Base-by-base conservation (phyloP, 108 stramenopile genomes). In the Cylindrotheca fusiformis region DNA sequence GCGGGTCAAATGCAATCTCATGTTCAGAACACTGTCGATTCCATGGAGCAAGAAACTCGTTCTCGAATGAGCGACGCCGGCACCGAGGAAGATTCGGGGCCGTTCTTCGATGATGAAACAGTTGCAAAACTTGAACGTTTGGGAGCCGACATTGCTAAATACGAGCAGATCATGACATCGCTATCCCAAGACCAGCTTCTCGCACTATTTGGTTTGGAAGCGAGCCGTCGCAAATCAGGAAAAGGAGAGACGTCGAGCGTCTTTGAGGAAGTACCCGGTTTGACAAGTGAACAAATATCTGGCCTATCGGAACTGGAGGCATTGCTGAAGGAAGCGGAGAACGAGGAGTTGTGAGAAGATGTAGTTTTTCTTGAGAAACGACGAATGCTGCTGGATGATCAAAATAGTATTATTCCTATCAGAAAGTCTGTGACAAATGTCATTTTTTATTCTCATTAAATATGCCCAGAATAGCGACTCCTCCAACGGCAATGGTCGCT, bases 401-500 rank as follows among this genome's bases (percentile, higher is more conserved):
- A 41, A 41, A 41, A 41, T 14, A 41, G 36, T 41, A 41, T 10
- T 10, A 41, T 41, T 41, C 10, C 10, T 14, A 41, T 10, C 10
- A 41, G 14, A 41, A 14, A 41, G 36, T 41, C 6, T 6, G 36
- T 41, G 36, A 41, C 6, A 41, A 41, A 10, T 41, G 6, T 41
- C 36, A 41, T 41, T 41, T 14, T 41, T 41, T 36, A 20, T 36
- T 67, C 67, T 2, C 67, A 60, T 23, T 54, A 22, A 48, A 20
- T 17, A 22, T 51, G 5, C 50, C 20, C 51, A 92, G 61, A n/a
- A 86, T 57, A 6, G 74, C 63, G 25, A 92, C 78, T 6, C 90
- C 90, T 20, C 52, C 66, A 6, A 90, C 75, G 2, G 89, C 81
- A 55, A 85, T 44, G 17, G 60, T 2, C 4, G 77, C 85, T n/a